Percentiles rank a stretch among this genome's conserved stretches.
Evolutionary conservation across 345 rosid genomes (phyloP).

Genomic region (Pugionium dolabratum): DNA sequence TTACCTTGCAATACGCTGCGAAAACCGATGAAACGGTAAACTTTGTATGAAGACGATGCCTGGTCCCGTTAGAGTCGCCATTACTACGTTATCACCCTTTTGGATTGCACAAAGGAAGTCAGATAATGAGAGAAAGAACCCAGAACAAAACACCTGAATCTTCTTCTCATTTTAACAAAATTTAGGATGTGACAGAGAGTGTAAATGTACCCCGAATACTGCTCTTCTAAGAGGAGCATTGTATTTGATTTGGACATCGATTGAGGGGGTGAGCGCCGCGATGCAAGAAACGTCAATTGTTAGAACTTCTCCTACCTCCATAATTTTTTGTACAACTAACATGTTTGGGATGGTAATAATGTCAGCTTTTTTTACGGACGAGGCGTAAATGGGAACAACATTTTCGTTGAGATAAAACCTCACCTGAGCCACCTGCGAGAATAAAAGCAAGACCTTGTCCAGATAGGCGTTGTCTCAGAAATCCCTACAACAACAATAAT

Average conservation of each 20-base stretch:
- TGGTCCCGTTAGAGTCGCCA: conserved; percentile 84
- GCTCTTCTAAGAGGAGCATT: conserved; percentile 88
- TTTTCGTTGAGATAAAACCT: conserved; percentile 13
- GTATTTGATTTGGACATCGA: conserved; percentile 83
- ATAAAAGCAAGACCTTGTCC: conserved; percentile 98
- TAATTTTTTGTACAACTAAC: conserved; percentile 94
- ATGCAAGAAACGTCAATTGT: conserved; percentile 83
- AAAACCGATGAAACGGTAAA: conserved; percentile 81
- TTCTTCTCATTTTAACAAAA: neutral
- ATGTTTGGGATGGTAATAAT: conserved; percentile 35
- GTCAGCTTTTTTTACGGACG: neutral
- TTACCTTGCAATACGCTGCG: conserved; percentile 92
- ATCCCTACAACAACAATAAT: conserved; percentile 51
- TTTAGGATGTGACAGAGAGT: conserved; percentile 5
- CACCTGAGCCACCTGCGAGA: conserved; percentile 95
- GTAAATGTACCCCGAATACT: conserved; percentile 73
- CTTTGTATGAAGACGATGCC: conserved; percentile 98
- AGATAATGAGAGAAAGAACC: conserved; percentile 9
- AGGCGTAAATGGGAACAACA: neutral
- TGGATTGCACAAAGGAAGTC: neutral
- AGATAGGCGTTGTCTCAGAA: conserved; percentile 84
- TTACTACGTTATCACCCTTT: conserved; percentile 89
- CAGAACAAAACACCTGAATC: conserved; percentile 5
- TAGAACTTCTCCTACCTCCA: conserved; percentile 82
- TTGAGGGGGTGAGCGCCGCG: conserved; percentile 67